Conservation (phyloP, 768 basidiomycete genomes). For the Epithele typhae region DNA sequence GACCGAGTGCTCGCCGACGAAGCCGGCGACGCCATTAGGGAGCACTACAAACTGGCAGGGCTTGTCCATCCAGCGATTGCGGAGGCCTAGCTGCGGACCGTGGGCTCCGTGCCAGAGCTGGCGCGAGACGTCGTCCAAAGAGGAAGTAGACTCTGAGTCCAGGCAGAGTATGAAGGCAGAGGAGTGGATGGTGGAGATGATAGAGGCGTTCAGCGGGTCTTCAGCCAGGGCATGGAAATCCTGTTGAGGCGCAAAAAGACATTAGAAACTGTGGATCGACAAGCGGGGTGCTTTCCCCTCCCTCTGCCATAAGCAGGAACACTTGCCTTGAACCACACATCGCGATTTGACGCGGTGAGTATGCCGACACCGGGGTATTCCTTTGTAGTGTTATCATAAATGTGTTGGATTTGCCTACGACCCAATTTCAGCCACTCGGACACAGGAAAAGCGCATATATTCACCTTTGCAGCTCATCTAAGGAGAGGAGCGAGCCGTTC, state of each 20-base stretch:
- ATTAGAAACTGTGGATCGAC: no score
- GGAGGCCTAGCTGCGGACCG: conserved; percentile 40
- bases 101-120: conserved; percentile 79
- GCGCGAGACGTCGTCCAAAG: conserved; percentile 57
- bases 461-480: conserved; percentile 61
- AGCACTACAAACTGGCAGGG: conserved; percentile 84
- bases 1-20: conserved; percentile 91
- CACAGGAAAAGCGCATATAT: conserved; percentile 5
- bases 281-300: no score
- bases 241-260: conserved; percentile 27
- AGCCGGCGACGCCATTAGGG: conserved; percentile 74
- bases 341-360: conserved; percentile 74
- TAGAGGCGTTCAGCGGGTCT: conserved; percentile 54
- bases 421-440: not conserved
- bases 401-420: conserved; percentile 63
- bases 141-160: conserved; percentile 55
- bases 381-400: conserved; percentile 58
- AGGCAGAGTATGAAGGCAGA: conserved; percentile 83
- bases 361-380: conserved; percentile 75
- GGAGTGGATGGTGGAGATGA: conserved; percentile 74
- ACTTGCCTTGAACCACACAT: conserved; percentile 82
- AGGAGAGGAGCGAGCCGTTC: conserved; percentile 56
- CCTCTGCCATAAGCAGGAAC: no score
- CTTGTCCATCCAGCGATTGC: conserved; percentile 87
- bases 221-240: conserved; percentile 61